Base-by-base conservation (phyloP, 257 asterid genomes). In the Osmanthus fragrans region DNA sequence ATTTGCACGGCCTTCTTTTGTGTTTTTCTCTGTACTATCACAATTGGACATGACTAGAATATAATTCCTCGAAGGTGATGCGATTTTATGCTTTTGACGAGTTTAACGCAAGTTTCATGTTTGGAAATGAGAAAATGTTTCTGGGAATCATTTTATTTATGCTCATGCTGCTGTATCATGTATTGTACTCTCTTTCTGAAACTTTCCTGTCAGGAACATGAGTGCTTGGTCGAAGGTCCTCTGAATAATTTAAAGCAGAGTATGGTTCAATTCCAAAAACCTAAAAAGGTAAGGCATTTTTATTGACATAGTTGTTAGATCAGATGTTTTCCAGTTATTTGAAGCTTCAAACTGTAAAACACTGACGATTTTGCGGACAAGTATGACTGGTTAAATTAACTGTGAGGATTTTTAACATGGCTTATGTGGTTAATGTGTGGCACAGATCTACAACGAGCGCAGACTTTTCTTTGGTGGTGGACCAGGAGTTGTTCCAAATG, bases 241-340 rank as follows among this genome's bases (percentile, higher is more conserved):
- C 86, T 95, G 80, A 95, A 90, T 84, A 93, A 95, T 87, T 84
- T 95, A 67, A 95, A 93, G 91, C 99, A 95, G 86, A 95, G 99
- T 80, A 95, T 95, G 99, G 99, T 95, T 84, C 99, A 95, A 76
- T 95, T 93, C 85, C 99, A 95, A 86, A 95, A 95, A 83, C 99
- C 99, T 58, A 93, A 87, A 85, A 95, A 93, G 98, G 99, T 94
- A 56, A 25, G 49, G 13, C 7, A 34, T 25, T 67, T 19, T 39
- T 34, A 34, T 37, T 67, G 51, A 54, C 37, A 37, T 33, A 45
- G 63, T 56, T 36, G 75, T 19, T 78, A 5, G 63, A 47, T 47
- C 19, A 78, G 51, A 25, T 64, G 58, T 6, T 72, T 56, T 65
- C 18, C 29, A 64, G 18, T 45, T 60, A 56, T 21, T 19, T 49